Base-by-base conservation (phyloP, 805 yeast genomes). In the Ogataea salicorniae region DNA sequence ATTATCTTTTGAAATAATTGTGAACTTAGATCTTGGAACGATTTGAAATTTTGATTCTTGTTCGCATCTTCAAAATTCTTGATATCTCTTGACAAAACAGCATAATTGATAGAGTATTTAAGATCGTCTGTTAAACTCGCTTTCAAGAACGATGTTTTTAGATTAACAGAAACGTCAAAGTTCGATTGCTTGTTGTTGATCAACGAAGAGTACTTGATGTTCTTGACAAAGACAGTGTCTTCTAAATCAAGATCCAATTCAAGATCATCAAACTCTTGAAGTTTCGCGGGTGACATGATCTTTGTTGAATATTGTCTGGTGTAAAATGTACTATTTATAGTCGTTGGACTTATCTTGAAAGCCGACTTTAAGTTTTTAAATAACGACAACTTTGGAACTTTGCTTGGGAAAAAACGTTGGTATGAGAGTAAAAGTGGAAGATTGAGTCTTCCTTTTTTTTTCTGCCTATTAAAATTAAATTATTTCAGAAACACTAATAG, bases 41-140 rank as follows among this genome's bases (percentile, higher is more conserved):
- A 68, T 37, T 64, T 61, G 63, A 72, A 75, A 55, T 72, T 74
- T 36, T 56, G 60, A 46, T 61, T 70, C 22, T 66, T 67, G 50
- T 73, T 64, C 6, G 61, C 45, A 37, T 72, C 76, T 52, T 86
- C 77, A 53, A 67, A 76, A 5, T 73, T 70, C 37, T 77, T 63
- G n/a, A 92, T 68, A 37, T 79, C 78, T 43, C 88, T 72, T 4
- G 92, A 80, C 5, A 92, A 75, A 5, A 82, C 90, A 2, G 96
- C 97, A 65, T 92, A 92, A 66, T 92, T 92, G 53, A 92, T 76
- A 5, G 97, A 85, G 58, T 85, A 80, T 49, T 80, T 77, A 56
- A 92, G 73, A 60, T 91, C 92, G 66, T 92, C 98, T 0, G 83
- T 79, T 13, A 68, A 66, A n/a, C 92, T 81, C n/a, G 96, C 91